Evolutionary conservation across 768 basidiomycete species (phyloP), one percentile per base, ranked within the genome.

Genomic region (Boletus patriciae): DNA sequence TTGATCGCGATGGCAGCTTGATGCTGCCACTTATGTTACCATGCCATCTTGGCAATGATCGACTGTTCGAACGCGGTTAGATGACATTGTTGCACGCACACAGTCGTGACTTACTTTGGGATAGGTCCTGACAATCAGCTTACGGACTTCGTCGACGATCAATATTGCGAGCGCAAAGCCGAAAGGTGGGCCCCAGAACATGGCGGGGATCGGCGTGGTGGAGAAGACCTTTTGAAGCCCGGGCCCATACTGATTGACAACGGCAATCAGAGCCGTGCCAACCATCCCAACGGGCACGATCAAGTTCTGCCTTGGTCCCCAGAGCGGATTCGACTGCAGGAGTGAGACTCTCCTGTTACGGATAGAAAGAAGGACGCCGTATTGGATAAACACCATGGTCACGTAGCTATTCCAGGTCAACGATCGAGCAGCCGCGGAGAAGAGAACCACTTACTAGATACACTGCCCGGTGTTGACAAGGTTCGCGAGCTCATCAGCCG

Each of bases 181-280:
- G 52, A 80, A 76, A 2, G 80, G 79, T 29, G 78, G 67, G 15
- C 77, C 71, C 80, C 80, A 81, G 64, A 79, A 81, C 74, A 75
- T 78, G 3, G 70, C 63, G 2, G 77, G 79, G 27, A 80, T 79
- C 7, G 76, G 75, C 2, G 74, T 63, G 4, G 79, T 81, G 3
- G 33, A 36, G 49, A 81, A 81, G 25, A 80, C 77, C 0, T 43
- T 25, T 50, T 80, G 76, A n/a, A 81, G 59, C 3, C 78, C 78
- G 7, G 64, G 70, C 2, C 78, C 80, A 37, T 81, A 78, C 36
- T 78, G 54, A 57, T 80, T 79, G 50, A 69, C 70, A 1, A 80
- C 60, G 0, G 77, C 77, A 52, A 81, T 73, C 27, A 81, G 62
- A 16, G 71, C 72, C 15, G 79, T 80, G 2, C 66, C 70, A 54